These are phyloP conservation scores for Lactarius deliciosus DNA, from an alignment of 768 basidiomycete species.

Conservation along the genomic window DNA sequence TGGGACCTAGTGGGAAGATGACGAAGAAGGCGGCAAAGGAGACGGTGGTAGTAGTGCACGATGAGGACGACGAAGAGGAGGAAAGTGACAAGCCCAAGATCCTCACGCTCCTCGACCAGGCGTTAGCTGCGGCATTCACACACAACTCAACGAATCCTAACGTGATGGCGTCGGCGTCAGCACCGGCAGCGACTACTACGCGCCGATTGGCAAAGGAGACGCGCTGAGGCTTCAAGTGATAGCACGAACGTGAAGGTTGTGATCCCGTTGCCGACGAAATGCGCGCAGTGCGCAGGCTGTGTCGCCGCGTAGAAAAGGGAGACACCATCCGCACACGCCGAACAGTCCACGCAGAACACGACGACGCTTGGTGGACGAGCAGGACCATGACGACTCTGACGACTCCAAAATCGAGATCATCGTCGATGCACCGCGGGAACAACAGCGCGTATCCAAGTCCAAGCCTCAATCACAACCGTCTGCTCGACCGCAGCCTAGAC, in stretches of 20 bases:
- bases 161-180: neutral
- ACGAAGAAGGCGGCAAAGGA: neutral
- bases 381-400: no score
- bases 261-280: no score
- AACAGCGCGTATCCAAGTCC: no score
- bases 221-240: neutral
- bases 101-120: neutral
- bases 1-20: neutral
- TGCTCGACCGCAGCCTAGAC: no score
- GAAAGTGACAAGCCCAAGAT: neutral
- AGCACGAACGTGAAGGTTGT: neutral
- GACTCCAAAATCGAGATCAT: no score
- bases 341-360: no score
- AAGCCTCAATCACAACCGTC: no score
- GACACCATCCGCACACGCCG: no score
- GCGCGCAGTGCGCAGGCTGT: no score
- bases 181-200: neutral
- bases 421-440: no score
- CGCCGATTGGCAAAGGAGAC: neutral
- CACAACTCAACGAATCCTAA: slow-evolving; percentile 16
- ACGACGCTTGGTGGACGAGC: no score
- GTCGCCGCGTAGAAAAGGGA: no score
- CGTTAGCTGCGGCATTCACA: slow-evolving; percentile 15
- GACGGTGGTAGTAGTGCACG: neutral
- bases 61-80: neutral